Evolutionary conservation across 2,329 filamentous ascomycete genomes (phyloP).

Genomic region (Microdochium bolleyi): DNA sequence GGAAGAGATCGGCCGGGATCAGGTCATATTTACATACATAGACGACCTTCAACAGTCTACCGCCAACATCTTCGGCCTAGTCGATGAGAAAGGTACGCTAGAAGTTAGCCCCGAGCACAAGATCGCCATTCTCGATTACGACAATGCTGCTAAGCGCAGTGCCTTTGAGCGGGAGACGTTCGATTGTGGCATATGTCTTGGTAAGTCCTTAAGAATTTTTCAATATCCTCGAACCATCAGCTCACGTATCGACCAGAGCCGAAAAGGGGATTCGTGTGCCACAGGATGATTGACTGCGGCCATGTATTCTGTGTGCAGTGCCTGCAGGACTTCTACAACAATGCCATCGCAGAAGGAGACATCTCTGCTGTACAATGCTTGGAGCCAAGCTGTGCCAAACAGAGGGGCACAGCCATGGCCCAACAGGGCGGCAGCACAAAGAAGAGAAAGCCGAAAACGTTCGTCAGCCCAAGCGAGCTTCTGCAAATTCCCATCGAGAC

Average conservation of each 20-base stretch:
- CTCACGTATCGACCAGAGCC: slow-evolving; percentile 50
- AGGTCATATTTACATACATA: slow-evolving; percentile 54
- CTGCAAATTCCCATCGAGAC: slow-evolving; percentile 66
- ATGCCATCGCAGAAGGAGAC: slow-evolving; percentile 79
- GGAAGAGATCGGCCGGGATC: slow-evolving; percentile 53
- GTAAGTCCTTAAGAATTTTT: slow-evolving; percentile 24
- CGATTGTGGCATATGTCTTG: slow-evolving; percentile 77
- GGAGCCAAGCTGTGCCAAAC: slow-evolving; percentile 68
- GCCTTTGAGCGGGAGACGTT: slow-evolving; percentile 81
- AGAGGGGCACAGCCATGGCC: slow-evolving; percentile 30
- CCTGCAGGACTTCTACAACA: slow-evolving; percentile 82
- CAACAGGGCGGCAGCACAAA: slow-evolving; percentile 26
- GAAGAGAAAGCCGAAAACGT: slow-evolving; percentile 53
- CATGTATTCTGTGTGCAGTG: slow-evolving; percentile 92
- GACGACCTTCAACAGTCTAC: slow-evolving; percentile 53
- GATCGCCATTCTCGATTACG: slow-evolving; percentile 68
- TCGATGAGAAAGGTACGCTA: slow-evolving; percentile 37
- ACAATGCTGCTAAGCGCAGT: slow-evolving; percentile 63
- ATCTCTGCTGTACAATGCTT: slow-evolving; percentile 74
- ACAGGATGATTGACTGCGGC: slow-evolving; percentile 73
- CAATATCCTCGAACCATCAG: not conserved
- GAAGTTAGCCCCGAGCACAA: slow-evolving; percentile 51
- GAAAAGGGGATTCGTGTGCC: slow-evolving; percentile 77
- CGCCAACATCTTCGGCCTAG: slow-evolving; percentile 53
- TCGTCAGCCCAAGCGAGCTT: slow-evolving; percentile 76